Evolutionary conservation across 805 yeast genomes (phyloP), one percentile per base, ranked within the genome.

Genomic region (Lachancea thermotolerans): DNA sequence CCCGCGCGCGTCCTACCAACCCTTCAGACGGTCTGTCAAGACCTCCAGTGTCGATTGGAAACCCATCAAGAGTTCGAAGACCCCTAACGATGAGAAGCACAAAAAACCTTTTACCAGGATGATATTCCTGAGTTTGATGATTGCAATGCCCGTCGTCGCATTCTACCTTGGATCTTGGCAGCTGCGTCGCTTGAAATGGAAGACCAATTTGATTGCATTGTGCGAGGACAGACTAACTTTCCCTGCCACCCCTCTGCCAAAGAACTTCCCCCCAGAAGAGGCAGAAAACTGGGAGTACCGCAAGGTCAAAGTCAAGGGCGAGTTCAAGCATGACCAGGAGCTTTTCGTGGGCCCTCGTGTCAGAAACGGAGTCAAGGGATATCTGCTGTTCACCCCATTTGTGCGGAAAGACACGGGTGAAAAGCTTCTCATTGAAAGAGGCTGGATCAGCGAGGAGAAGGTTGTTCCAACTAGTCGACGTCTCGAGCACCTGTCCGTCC

Each of bases 101-200:
- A 54, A 49, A 70, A 68, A 48, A 55, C 52, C 53, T 55, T 21
- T 43, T 54, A 58, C 56, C 59, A 44, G 61, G 49, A 54, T 58
- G 48, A 57, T 70, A 21, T 65, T 67, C n/a, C 47, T 71, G 25
- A 64, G 70, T 0, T 47, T 71, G 10, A 57, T 72, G 64, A 54
- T 71, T 41, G 77, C 91, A 16, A 91, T 95, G 82, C 99, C 99
- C 0, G 72, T 89, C 1, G 73, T 89, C 2, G 79, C 96, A 10
- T 85, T 91, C 60, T 82, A 81, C 39, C 68, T 93, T 37, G 99
- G 98, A 1, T 77, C 89, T 45, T 93, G 99, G 99, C 99, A 93
- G 68, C 79, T 86, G 38, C 71, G 78, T 55, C 73, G 99, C 52
- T 68, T 93, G 41, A 72, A 77, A 49, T 93, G 99, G 99, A 93